These are phyloP conservation scores for Persicaria maculosa DNA, from an alignment of 148 eudicot genomes.

Conservation along the genomic window DNA sequence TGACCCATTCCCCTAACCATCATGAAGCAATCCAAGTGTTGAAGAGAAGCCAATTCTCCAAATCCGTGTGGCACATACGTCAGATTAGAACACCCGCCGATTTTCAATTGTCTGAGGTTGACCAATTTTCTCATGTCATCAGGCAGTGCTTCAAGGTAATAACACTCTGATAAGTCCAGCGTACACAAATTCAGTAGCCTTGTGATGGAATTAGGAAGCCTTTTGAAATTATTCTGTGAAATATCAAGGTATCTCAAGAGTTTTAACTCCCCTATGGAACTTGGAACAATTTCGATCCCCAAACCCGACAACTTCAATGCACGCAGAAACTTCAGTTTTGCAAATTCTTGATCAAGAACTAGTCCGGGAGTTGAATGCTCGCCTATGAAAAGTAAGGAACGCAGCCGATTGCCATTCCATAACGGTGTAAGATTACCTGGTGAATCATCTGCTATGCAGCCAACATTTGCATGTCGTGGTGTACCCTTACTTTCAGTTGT, in stretches of 20 bases:
- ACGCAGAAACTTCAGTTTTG: neutral
- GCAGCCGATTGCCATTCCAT: neutral
- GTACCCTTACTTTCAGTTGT: neutral
- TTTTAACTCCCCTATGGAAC: neutral
- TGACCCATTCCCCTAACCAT: neutral
- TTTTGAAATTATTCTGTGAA: neutral
- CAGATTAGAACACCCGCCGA: slow-evolving; percentile 12
- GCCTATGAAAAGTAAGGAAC: neutral
- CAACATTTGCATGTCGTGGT: neutral
- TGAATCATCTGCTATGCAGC: neutral
- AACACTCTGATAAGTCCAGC: neutral
- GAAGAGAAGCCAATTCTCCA: slow-evolving; percentile 14
- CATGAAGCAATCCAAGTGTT: neutral
- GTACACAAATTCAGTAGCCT: slow-evolving; percentile 28
- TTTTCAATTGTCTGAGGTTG: slow-evolving; percentile 20
- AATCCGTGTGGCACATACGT: slow-evolving; percentile 13
- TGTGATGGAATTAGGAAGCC: slow-evolving; percentile 19
- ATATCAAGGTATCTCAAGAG: slow-evolving; percentile 33
- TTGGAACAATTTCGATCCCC: neutral
- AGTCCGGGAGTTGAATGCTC: neutral
- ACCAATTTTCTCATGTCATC: neutral
- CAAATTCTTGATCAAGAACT: neutral
- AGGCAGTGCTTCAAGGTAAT: slow-evolving; percentile 15
- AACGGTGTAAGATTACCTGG: neutral
- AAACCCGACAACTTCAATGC: neutral